Conservation (phyloP, 306 rosid genomes). For the Sphenostylis stenocarpa region DNA sequence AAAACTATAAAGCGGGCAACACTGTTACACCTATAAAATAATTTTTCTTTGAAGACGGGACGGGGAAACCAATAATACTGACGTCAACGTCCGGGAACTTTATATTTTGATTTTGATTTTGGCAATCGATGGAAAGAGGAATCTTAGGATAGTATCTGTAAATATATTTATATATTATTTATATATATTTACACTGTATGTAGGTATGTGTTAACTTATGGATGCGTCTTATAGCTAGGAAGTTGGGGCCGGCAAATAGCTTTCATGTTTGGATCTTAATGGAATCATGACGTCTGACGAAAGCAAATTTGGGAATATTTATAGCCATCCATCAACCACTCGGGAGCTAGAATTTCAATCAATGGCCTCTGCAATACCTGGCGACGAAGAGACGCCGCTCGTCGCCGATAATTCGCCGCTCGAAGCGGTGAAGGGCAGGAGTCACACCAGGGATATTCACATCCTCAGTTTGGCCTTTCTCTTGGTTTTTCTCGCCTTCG, state of each 20-base stretch:
- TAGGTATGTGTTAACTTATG: background rate
- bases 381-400: constrained; percentile 66
- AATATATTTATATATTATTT: too few species aligned
- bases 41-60: too few species aligned
- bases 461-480: constrained; percentile 70
- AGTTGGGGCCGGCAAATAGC: constrained; percentile 51
- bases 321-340: constrained; percentile 13
- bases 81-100: too few species aligned
- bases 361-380: constrained; percentile 47
- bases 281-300: constrained; percentile 16
- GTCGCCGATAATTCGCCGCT: constrained; percentile 32
- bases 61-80: too few species aligned
- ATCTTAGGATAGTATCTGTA: too few species aligned
- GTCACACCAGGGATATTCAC: constrained; percentile 61
- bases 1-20: too few species aligned
- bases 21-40: too few species aligned
- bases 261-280: constrained; percentile 6
- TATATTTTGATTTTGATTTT: too few species aligned
- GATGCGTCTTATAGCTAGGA: constrained; percentile 37
- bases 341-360: background rate
- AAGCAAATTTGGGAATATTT: constrained; percentile 16
- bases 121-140: too few species aligned
- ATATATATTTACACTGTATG: too few species aligned
- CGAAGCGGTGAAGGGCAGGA: constrained; percentile 5
- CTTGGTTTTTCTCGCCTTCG: constrained; percentile 77